A percentile compares a stretch with the other conserved stretches of the same genome.
phyloP scores from a whole-genome alignment of 371 early-diverging fungal species.

The Mucor mucedo region DNA sequence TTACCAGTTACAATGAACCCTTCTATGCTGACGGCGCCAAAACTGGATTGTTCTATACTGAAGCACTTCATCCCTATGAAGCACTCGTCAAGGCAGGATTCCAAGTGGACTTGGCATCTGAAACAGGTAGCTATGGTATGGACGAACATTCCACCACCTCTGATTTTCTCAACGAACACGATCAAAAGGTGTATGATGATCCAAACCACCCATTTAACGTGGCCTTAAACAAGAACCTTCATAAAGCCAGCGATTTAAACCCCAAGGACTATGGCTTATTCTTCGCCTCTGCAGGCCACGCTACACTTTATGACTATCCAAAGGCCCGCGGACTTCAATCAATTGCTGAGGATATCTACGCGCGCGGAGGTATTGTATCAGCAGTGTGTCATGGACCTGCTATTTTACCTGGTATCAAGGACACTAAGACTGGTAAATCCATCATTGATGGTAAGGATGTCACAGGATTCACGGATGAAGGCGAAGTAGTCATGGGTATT shows the following conservation, averaged over 20 bases:
- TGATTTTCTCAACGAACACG: conserved; percentile 43
- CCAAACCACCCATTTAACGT: conserved; percentile 47
- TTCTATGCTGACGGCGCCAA: conserved; percentile 56
- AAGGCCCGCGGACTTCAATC: conserved; percentile 41
- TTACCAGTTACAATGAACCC: conserved; percentile 52
- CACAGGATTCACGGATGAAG: conserved; percentile 55
- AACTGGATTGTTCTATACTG: conserved; percentile 60
- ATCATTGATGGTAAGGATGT: conserved; percentile 48
- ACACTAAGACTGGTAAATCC: conserved; percentile 44
- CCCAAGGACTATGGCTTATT: conserved; percentile 55
- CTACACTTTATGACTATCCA: conserved; percentile 56
- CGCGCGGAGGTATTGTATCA: conserved; percentile 56
- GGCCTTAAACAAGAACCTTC: conserved; percentile 42
- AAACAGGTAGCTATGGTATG: conserved; percentile 56
- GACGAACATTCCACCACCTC: conserved; percentile 56
- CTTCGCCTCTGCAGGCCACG: conserved; percentile 61
- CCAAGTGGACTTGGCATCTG: conserved; percentile 57
- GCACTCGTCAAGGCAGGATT: conserved; percentile 51
- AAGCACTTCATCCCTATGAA: conserved; percentile 59
- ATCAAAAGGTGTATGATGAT: conserved; percentile 42
- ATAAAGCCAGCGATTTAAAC: conserved; percentile 53
- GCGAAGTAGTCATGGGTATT: conserved; percentile 45
- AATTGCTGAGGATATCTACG: conserved; percentile 56
- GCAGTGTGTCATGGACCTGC: conserved; percentile 65
- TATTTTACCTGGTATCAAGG: conserved; percentile 53